Evolutionary conservation across 257 asterid species (phyloP).

Genomic region (Salvia miltiorrhiza): DNA sequence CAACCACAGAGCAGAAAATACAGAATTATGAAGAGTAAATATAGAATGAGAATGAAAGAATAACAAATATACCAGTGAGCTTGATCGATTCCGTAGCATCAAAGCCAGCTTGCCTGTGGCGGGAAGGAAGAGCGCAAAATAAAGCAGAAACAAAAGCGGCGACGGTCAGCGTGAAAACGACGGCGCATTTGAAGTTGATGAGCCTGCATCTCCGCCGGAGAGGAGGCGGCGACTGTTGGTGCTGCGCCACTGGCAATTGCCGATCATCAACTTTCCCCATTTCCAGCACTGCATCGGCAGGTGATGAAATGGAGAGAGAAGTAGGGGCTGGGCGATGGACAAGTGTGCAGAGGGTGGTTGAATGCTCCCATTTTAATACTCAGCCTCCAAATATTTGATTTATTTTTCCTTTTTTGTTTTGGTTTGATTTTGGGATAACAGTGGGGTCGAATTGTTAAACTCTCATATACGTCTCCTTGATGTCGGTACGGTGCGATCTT

Average conservation of each 20-base stretch:
- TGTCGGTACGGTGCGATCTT: background rate
- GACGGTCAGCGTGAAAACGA: conserved; percentile 43
- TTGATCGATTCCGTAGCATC: conserved; percentile 58
- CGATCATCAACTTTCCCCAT: conserved; percentile 63
- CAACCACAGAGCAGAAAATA: background rate
- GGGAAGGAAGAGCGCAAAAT: conserved; percentile 48
- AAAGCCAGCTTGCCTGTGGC: conserved; percentile 34
- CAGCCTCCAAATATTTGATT: background rate
- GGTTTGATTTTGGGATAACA: background rate
- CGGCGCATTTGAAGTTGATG: conserved; percentile 50
- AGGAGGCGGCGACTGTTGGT: conserved; percentile 31
- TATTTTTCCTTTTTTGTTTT: background rate
- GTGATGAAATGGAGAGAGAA: conserved; percentile 16
- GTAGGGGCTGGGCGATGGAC: conserved; percentile 29
- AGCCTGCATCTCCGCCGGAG: conserved; percentile 45
- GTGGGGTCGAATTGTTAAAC: background rate
- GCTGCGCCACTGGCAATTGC: conserved; percentile 55
- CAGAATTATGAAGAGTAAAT: background rate
- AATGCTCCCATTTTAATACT: conserved; percentile 21
- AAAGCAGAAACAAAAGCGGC: conserved; percentile 53
- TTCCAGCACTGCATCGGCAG: conserved; percentile 56
- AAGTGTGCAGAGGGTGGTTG: conserved; percentile 25
- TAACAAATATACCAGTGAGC: conserved; percentile 39
- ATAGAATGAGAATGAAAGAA: background rate
- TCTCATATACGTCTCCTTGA: background rate